A percentile compares a stretch with the other conserved stretches of the same genome.
Evolutionary conservation across 768 basidiomycete genomes (phyloP).

Genomic region (Termitomyces sp.): DNA sequence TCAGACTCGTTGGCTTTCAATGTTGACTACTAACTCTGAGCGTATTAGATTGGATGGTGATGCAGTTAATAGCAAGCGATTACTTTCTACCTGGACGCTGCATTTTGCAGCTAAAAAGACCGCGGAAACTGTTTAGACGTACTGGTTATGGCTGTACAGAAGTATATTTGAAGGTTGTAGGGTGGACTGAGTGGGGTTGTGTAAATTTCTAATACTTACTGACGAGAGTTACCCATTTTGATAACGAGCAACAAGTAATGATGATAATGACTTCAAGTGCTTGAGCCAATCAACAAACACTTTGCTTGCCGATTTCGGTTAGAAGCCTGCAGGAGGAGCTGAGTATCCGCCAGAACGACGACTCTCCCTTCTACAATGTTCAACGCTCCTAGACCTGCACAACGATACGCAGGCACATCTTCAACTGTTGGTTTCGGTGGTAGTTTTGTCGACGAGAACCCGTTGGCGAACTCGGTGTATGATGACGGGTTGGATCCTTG

Average conservation of each 20-base stretch:
- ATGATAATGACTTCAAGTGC: not conserved
- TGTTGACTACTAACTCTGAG: conserved; percentile 15
- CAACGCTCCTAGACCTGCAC: conserved; percentile 74
- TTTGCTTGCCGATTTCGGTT: conserved; percentile 2
- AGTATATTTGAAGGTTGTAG: not conserved
- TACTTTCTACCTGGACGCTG: conserved; percentile 89
- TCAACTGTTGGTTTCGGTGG: conserved; percentile 52
- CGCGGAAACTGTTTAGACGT: conserved; percentile 27
- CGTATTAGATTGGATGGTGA: conserved; percentile 71
- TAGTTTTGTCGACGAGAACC: conserved; percentile 76
- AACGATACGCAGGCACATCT: conserved; percentile 57
- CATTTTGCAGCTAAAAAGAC: conserved; percentile 81
- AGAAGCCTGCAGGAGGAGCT: not conserved
- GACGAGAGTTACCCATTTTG: not conserved
- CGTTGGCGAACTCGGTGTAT: conserved; percentile 66
- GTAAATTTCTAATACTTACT: conserved; percentile 13
- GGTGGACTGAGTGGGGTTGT: conserved; percentile 8
- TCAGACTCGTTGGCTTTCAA: conserved; percentile 1
- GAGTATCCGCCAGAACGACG: not conserved
- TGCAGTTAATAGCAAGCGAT: conserved; percentile 75
- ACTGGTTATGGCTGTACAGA: not conserved
- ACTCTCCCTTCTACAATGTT: conserved; percentile 52
- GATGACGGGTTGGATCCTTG: conserved; percentile 81
- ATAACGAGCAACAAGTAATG: not conserved
- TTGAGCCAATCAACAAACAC: conserved; percentile 4